Evolutionary conservation across 371 early-diverging fungal species (phyloP).

Genomic region (Saksenaea vasiformis): DNA sequence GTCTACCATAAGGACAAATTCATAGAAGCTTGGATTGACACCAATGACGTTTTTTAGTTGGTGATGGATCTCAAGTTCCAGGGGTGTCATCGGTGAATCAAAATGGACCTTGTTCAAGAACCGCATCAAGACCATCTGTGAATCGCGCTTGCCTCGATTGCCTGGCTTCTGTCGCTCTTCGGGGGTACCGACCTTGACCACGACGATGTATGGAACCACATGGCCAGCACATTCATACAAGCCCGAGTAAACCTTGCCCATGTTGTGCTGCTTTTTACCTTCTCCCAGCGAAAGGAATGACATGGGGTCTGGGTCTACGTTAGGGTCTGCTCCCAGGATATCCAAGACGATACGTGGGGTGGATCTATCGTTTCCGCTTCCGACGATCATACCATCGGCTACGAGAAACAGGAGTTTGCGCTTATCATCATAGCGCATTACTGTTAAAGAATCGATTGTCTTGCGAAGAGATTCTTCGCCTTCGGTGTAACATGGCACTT

Average conservation of each 20-base stretch:
- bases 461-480: conserved; percentile 91
- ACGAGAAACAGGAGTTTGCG: conserved; percentile 93
- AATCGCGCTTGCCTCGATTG: conserved; percentile 98
- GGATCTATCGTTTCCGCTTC: conserved; percentile 93
- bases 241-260: conserved; percentile 98
- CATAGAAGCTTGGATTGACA: conserved; percentile 85
- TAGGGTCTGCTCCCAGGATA: conserved; percentile 87
- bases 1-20: conserved; percentile 93
- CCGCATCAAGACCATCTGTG: conserved; percentile 96
- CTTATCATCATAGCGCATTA: conserved; percentile 90
- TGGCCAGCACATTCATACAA: conserved; percentile 90
- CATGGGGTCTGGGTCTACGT: conserved; percentile 82
- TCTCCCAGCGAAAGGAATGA: conserved; percentile 92
- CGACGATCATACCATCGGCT: conserved; percentile 93
- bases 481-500: conserved; percentile 98
- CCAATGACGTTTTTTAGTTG: conserved; percentile 92
- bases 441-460: conserved; percentile 93
- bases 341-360: conserved; percentile 98
- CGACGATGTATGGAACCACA: conserved; percentile 91
- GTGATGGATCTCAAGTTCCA: conserved; percentile 91
- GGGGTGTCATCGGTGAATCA: conserved; percentile 77
- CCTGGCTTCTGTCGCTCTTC: conserved; percentile 74
- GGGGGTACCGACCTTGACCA: conserved; percentile 91
- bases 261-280: conserved; percentile 89
- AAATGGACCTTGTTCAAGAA: conserved; percentile 95